These are phyloP conservation scores for Suillus subluteus DNA, from an alignment of 768 basidiomycete species.

Conservation along the genomic window DNA sequence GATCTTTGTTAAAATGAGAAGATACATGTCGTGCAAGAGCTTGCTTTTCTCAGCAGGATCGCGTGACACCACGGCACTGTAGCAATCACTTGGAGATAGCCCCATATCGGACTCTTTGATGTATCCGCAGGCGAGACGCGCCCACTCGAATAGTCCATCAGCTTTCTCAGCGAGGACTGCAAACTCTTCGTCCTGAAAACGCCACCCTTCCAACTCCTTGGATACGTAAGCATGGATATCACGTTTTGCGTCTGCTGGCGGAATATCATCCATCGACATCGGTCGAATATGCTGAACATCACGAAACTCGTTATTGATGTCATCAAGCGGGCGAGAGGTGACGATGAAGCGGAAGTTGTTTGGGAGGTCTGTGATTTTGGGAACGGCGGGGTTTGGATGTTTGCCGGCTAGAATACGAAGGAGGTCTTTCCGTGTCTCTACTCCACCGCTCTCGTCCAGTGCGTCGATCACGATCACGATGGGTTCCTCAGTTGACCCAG, in stretches of 20 bases:
- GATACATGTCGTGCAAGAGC: slow-evolving; percentile 1
- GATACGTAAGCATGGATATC: slow-evolving; percentile 3
- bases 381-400: not conserved
- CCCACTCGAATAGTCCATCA: slow-evolving; percentile 8
- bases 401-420: not conserved
- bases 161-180: not conserved
- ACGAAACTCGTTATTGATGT: not conserved
- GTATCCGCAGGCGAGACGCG: slow-evolving; percentile 10
- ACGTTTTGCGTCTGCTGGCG: not conserved
- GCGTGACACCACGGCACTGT: not conserved
- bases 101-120: not conserved
- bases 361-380: slow-evolving; percentile 3
- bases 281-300: not conserved
- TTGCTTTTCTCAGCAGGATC: not conserved
- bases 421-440: not conserved
- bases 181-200: not conserved
- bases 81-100: not conserved
- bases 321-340: slow-evolving; percentile 8
- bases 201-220: not conserved
- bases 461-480: slow-evolving; percentile 31
- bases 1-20: not conserved
- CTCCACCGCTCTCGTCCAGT: slow-evolving; percentile 21
- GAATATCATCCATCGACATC: slow-evolving; percentile 1
- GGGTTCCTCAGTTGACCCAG: not conserved
- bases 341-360: slow-evolving; percentile 13